Evolutionary conservation across 2,329 filamentous ascomycete species (phyloP).

Genomic region (Alternaria sp.): DNA sequence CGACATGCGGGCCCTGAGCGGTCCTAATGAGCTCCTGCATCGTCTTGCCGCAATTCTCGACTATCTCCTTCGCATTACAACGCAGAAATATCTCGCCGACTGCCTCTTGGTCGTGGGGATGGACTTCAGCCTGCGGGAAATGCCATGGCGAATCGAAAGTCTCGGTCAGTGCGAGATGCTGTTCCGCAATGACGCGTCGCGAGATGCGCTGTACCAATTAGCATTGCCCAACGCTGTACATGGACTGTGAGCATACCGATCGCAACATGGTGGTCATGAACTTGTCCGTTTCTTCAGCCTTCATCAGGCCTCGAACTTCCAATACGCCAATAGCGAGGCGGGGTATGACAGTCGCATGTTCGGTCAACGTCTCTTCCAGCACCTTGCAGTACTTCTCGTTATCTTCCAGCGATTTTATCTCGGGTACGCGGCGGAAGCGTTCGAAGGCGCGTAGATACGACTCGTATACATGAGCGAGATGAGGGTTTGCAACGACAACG

Average conservation of each 20-base stretch:
- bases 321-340: conserved; percentile 93
- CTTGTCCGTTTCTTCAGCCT: conserved; percentile 79
- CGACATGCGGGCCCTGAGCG: conserved; percentile 73
- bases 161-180: conserved; percentile 92
- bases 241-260: conserved; percentile 67
- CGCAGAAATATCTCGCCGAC: conserved; percentile 95
- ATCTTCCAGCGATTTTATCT: conserved; percentile 84
- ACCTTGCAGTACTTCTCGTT: conserved; percentile 87
- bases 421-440: conserved; percentile 79
- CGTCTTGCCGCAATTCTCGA: conserved; percentile 79
- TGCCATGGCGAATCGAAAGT: conserved; percentile 92
- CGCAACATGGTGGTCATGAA: conserved; percentile 95
- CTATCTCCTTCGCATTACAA: conserved; percentile 88
- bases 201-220: conserved; percentile 74
- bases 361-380: conserved; percentile 78
- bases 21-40: conserved; percentile 75
- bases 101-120: conserved; percentile 73
- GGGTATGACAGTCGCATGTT: conserved; percentile 92
- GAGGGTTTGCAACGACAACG: conserved; percentile 91
- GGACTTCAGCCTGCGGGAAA: conserved; percentile 73
- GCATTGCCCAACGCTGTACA: background rate
- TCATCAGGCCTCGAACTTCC: conserved; percentile 84
- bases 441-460: conserved; percentile 98
- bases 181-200: conserved; percentile 93
- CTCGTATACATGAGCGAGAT: conserved; percentile 94